Evolutionary conservation across 495 filamentous ascomycete genomes (phyloP).

Genomic region (Penicillium diatomitis): DNA sequence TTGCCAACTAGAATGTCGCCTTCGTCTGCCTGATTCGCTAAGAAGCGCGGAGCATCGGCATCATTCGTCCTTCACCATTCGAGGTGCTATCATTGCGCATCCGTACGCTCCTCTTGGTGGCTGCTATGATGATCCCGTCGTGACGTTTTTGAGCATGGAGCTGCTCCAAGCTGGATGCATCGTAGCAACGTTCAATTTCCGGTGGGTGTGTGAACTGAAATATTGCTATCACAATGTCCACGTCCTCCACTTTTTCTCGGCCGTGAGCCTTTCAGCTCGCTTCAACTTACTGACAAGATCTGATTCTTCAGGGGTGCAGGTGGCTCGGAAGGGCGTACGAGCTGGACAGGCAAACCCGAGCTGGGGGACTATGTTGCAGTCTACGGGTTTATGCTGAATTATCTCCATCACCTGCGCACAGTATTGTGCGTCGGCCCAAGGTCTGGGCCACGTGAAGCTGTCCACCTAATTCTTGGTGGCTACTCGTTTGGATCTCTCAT

Average conservation of each 20-base stretch:
- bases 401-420: constrained; percentile 40
- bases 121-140: constrained; percentile 71
- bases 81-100: constrained; percentile 76
- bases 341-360: constrained; percentile 78
- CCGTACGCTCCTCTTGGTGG: constrained; percentile 87
- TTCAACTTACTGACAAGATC: not conserved
- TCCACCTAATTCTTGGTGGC: constrained; percentile 56
- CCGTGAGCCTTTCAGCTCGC: no score
- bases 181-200: constrained; percentile 88
- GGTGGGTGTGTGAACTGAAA: constrained; percentile 37
- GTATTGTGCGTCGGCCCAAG: not conserved
- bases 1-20: constrained; percentile 61
- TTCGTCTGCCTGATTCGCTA: constrained; percentile 56
- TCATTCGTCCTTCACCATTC: constrained; percentile 29
- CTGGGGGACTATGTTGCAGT: constrained; percentile 72
- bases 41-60: constrained; percentile 17
- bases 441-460: not conserved
- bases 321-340: constrained; percentile 64
- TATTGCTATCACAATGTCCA: no score
- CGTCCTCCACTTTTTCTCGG: no score
- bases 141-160: constrained; percentile 51
- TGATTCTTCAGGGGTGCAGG: constrained; percentile 57
- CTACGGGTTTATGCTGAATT: constrained; percentile 66
- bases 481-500: constrained; percentile 92
- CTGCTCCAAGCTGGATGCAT: constrained; percentile 60